A percentile compares a stretch with the other conserved stretches of the same genome.
Conservation (phyloP, 2,329 filamentous ascomycete genomes). For the Phialocephala subalpina region DNA sequence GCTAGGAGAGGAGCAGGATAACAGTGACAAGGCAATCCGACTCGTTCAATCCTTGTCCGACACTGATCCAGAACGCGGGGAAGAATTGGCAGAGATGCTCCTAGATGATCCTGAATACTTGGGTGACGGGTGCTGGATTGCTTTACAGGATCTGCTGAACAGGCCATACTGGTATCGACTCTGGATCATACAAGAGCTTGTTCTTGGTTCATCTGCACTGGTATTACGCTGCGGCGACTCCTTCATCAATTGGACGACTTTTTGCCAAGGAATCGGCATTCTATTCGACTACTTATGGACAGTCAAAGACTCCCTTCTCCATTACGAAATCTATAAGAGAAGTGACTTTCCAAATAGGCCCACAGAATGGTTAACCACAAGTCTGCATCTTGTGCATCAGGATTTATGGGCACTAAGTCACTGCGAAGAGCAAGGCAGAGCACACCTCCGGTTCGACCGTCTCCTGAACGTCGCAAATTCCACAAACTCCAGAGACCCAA, state of each 20-base stretch:
- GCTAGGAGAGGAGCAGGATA: constrained; percentile 21
- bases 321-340: constrained; percentile 8
- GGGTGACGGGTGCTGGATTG: constrained; percentile 20
- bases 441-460: constrained; percentile 5
- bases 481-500: constrained; percentile 17
- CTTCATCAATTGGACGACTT: constrained; percentile 18
- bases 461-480: constrained; percentile 25
- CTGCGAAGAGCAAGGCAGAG: not conserved
- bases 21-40: constrained; percentile 24
- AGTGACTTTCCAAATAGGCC: not conserved
- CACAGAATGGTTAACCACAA: constrained; percentile 16
- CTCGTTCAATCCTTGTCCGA: constrained; percentile 19
- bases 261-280: constrained; percentile 24
- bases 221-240: constrained; percentile 20
- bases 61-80: not conserved
- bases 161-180: constrained; percentile 30
- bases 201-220: constrained; percentile 21
- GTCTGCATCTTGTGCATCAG: constrained; percentile 25
- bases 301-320: constrained; percentile 25
- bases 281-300: constrained; percentile 25
- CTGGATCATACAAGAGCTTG: constrained; percentile 35
- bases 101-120: constrained; percentile 19
- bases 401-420: constrained; percentile 23
- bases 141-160: constrained; percentile 22
- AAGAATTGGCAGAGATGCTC: constrained; percentile 8